Evolutionary conservation across 176 grass and related monocot species (phyloP).

Genomic region (Tillandsia fasciculata): DNA sequence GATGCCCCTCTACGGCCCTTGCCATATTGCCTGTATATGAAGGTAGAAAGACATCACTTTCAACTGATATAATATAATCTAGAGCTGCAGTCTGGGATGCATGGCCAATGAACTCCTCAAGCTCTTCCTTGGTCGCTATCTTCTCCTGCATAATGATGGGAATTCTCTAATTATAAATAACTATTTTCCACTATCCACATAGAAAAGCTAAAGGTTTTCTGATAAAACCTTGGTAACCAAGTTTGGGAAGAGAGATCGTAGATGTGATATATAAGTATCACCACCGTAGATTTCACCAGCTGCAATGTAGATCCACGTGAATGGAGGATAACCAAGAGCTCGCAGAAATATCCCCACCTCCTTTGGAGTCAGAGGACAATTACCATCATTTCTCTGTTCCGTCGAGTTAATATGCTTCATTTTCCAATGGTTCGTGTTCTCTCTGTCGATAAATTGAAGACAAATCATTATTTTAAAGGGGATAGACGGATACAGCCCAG

Average conservation of each 20-base stretch:
- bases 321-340: conserved; percentile 61
- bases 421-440: conserved; percentile 93
- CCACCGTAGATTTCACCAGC: conserved; percentile 96
- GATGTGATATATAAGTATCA: conserved; percentile 66
- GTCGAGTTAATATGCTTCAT: conserved; percentile 83
- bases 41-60: conserved; percentile 91
- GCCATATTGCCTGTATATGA: conserved; percentile 90
- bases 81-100: conserved; percentile 77
- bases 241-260: conserved; percentile 70
- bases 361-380: conserved; percentile 75
- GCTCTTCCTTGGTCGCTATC: conserved; percentile 58
- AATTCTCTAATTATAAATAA: neutral
- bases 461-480: neutral
- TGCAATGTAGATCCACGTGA: conserved; percentile 89
- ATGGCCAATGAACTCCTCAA: conserved; percentile 50
- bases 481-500: no score
- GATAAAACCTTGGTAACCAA: conserved; percentile 81
- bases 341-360: conserved; percentile 82
- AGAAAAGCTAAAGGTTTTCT: conserved; percentile 1
- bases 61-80: conserved; percentile 90
- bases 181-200: neutral
- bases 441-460: conserved; percentile 28
- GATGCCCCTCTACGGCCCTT: conserved; percentile 91
- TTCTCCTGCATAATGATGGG: conserved; percentile 44
- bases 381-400: conserved; percentile 64